Evolutionary conservation across 495 filamentous ascomycete species (phyloP).

Genomic region (Evansstolkia leycettana): DNA sequence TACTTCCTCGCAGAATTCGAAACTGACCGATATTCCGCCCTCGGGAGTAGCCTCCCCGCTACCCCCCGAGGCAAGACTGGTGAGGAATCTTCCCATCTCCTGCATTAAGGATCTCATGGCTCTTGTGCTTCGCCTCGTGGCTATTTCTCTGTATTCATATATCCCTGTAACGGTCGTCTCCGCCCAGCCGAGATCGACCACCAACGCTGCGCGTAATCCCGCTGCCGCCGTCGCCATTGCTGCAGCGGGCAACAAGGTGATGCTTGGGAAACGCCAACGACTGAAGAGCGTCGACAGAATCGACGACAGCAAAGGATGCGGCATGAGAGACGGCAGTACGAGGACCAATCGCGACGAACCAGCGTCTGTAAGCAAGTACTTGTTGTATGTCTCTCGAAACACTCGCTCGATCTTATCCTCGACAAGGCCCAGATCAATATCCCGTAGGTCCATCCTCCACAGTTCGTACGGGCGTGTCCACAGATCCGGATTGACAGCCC

Average conservation of each 20-base stretch:
- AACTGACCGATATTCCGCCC: constrained; percentile 36
- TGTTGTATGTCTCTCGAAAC: constrained; percentile 73
- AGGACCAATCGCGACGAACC: constrained; percentile 63
- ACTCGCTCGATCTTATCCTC: constrained; percentile 81
- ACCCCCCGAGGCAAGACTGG: constrained; percentile 14
- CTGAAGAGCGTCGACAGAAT: constrained; percentile 64
- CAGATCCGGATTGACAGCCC: constrained; percentile 34
- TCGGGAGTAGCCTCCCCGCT: constrained; percentile 4
- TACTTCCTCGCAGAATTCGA: constrained; percentile 72
- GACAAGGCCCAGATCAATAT: constrained; percentile 62
- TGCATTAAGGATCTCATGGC: constrained; percentile 58
- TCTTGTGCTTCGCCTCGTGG: constrained; percentile 51
- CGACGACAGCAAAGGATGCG: constrained; percentile 64
- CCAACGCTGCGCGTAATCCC: constrained; percentile 65
- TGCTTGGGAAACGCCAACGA: constrained; percentile 66
- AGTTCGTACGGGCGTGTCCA: constrained; percentile 71
- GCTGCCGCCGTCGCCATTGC: constrained; percentile 62
- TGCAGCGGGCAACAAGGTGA: constrained; percentile 67
- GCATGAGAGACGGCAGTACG: constrained; percentile 63
- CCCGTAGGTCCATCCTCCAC: constrained; percentile 64
- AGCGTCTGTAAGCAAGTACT: constrained; percentile 66
- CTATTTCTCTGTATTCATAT: constrained; percentile 79
- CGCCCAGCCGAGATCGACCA: constrained; percentile 85
- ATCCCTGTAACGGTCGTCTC: constrained; percentile 73
- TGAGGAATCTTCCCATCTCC: constrained; percentile 56